These are phyloP conservation scores for Cadophora gregata DNA, from an alignment of 2,329 filamentous ascomycete genomes.

Conservation along the genomic window DNA sequence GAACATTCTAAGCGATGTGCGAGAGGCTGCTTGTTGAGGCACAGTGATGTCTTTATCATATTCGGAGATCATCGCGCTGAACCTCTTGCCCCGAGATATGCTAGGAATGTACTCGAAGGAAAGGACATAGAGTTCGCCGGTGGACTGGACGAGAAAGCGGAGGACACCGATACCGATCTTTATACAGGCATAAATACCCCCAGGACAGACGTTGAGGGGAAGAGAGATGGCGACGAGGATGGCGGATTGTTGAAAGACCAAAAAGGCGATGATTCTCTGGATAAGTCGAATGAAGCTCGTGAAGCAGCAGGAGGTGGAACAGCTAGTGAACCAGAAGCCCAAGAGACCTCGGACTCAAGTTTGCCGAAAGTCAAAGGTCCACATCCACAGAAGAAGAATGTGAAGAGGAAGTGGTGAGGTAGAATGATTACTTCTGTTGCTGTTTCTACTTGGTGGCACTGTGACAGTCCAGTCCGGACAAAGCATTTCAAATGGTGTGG, in stretches of 20 bases:
- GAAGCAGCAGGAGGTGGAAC: not conserved
- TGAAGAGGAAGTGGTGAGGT: not conserved
- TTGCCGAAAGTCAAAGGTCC: conserved; percentile 2
- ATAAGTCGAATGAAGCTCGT: not conserved
- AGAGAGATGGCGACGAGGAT: not conserved
- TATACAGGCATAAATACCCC: not conserved
- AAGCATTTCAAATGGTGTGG: no score
- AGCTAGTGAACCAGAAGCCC: not conserved
- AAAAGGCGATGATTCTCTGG: not conserved
- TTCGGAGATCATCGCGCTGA: not conserved
- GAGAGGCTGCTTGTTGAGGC: not conserved
- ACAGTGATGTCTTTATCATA: not conserved
- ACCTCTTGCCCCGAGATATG: not conserved
- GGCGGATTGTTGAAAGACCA: not conserved
- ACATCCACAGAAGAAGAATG: not conserved
- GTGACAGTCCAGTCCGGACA: no score
- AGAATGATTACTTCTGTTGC: not conserved
- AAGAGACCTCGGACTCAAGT: not conserved
- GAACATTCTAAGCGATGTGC: not conserved
- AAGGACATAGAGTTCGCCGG: not conserved
- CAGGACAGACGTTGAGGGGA: not conserved
- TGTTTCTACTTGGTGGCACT: no score
- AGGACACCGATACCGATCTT: not conserved
- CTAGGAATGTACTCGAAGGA: not conserved
- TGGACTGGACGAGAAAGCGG: not conserved